Evolutionary conservation across 768 basidiomycete genomes (phyloP), one percentile per base, ranked within the genome.

Genomic region (Leccinum aurantiacum): DNA sequence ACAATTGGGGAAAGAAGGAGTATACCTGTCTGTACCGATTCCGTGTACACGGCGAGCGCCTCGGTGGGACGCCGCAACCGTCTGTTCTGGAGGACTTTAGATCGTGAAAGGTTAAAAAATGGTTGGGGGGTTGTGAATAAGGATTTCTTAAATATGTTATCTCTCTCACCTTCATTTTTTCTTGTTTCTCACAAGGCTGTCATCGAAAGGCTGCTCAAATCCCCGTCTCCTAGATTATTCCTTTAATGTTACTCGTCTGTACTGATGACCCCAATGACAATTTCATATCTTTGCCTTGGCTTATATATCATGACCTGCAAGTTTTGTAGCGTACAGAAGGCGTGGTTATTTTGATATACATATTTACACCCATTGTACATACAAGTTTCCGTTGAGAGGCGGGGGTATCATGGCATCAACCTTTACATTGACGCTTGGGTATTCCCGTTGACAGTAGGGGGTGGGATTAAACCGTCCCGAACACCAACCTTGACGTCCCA

Each of bases 11-110:
- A 46, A 79, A 80, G 73, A 79, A 81, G 6, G 86, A 89, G 59
- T 92, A 83, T 70, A 97, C 95, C 0, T 98, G 96, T 74, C 74
- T 98, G 41, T 98, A 94, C 74, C 85, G 91, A 48, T 77, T 93
- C 75, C 83, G 91, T 47, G 89, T 91, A 31, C 91, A 93, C 67
- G 91, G 91, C 15, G 76, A 83, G 64, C 78, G 71, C 57, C 67
- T 85, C 54, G 80, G 74, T 11, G 81, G 77, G 55, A 65, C 70
- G 19, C 78, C 79, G 6, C 63, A 72, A 41, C 77, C 79, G 5
- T 71, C 69, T 54, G 62, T 75, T 41, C 69, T 67, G 47, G 65
- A 65, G 13, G 59, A 64, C 25, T 58, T 11, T 19, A 10, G 11
- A 19, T 46, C 69, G 6, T 67, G 58, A 70, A 54, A 19, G 37